Conservation (phyloP, 1,139 yeast species). For the Magnusiomyces sp. region DNA sequence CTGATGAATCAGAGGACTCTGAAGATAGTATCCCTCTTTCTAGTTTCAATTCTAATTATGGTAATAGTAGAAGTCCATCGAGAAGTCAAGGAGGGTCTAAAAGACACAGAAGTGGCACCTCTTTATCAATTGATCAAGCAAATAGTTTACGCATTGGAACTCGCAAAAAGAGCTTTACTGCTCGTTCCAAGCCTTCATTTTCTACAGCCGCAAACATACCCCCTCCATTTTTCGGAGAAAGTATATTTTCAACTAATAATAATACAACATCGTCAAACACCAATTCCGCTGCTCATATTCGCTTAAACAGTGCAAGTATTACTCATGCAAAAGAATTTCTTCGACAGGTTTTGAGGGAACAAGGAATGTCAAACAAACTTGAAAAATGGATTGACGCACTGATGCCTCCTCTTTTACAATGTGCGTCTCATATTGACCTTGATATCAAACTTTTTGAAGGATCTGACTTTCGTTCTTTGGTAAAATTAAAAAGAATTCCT, state of each 20-base stretch:
- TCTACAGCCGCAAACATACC: conserved; percentile 11
- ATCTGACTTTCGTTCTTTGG: conserved; percentile 77
- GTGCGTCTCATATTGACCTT: conserved; percentile 43
- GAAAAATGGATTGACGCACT: conserved; percentile 49
- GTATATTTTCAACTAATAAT: conserved; percentile 1
- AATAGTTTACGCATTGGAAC: conserved; percentile 22
- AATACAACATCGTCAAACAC: background rate
- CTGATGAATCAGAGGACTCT: conserved; percentile 4
- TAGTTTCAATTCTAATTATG: background rate
- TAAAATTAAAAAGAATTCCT: conserved; percentile 73
- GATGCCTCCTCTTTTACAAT: conserved; percentile 39
- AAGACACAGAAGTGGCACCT: conserved; percentile 25
- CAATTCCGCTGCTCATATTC: conserved; percentile 15
- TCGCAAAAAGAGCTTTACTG: conserved; percentile 20
- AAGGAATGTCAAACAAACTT: conserved; percentile 44
- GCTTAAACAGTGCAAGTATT: conserved; percentile 36
- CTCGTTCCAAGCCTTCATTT: conserved; percentile 8
- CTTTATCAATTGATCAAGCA: conserved; percentile 18
- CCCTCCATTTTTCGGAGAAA: conserved; percentile 3
- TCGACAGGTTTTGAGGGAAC: conserved; percentile 62
- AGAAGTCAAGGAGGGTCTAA: conserved; percentile 12
- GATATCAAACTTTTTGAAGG: conserved; percentile 59
- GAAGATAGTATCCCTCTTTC: conserved; percentile 3
- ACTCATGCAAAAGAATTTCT: conserved; percentile 40
- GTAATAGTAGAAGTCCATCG: conserved; percentile 9